Evolutionary conservation across 805 yeast species (phyloP), one percentile per base, ranked within the genome.

Genomic region (Hanseniaspora taiwanica): DNA sequence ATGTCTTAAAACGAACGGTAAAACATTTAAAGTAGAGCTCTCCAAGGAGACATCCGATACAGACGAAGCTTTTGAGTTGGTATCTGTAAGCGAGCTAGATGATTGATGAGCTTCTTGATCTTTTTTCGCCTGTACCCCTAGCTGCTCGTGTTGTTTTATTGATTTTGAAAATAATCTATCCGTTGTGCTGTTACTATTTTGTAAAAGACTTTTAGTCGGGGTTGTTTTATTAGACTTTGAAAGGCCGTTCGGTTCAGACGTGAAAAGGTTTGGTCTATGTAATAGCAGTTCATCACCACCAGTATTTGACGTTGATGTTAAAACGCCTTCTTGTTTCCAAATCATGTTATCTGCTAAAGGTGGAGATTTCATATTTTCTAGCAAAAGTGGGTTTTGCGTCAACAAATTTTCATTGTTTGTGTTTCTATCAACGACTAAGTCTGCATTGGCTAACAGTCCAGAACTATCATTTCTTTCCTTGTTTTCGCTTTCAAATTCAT

Each of bases 1-100:
- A 33, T 77, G 72, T 43, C 87, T 60, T 21, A 81, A 56, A 9
- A 81, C 64, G 56, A 81, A 74, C 1, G 86, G 87, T 25, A 81
- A 55, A 58, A 78, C 77, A 46, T 78, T 80, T 5, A 82, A 69
- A 47, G 36, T 53, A 55, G 5, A 52, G 44, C 8, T 38, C 34
- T 24, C 40, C 24, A 3, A 7, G 25, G 7, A 7, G 25, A 23
- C 25, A 10, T 23, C 25, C 7, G 25, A 23, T 7, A 23, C 25
- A 23, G 25, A 10, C 25, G 25, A 7, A 23, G 25, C 7, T 23
- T 7, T 23, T 7, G 10, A 10, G 10, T 10, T 23, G 7, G 25
- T 51, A 42, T 3, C 40, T 40, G 18, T 38, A 42, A 5, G 48
- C 43, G 4, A 5, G 10, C 10, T 25, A n/a, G n/a, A n/a, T n/a